Base-by-base conservation (phyloP, 1,139 yeast species). In the Pichia sp. region DNA sequence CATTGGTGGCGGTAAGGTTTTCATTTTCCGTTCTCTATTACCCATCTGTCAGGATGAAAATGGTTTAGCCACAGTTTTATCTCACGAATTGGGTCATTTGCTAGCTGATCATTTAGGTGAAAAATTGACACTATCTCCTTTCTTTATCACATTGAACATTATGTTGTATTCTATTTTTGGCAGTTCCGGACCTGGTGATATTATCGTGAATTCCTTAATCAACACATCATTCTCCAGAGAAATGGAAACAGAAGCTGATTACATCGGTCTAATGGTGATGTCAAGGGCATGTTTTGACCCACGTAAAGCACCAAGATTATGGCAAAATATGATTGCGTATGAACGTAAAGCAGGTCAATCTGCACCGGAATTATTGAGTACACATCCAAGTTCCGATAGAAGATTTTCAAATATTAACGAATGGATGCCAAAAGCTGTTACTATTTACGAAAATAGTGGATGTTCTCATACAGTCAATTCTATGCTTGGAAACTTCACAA, bases 211-310 rank as follows among this genome's bases (percentile, higher is more conserved):
- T 28, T 76, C 90, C 0, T 65, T 83, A 27, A 65, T 91, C 40
- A 77, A 80, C 54, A 77, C 85, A 77, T 97, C 97, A 0, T 87
- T 95, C 0, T 85, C 95, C 1, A 73, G 99, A 58, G 89, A 81
- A 55, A 88, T 88, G 96, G 99, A 93, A 66, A 78, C 90, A 0
- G 99, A 93, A 64, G 99, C 99, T 0, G 99, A 93, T 63, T 83
- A 83, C 58, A 91, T 93, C 35, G 99, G 99, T 0, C 72, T 94
- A 53, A 86, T 89, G 79, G 73, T 91, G 56, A 86, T 93, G 96
- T 81, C 96, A 2, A 72, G 81, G 52, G 96, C 96, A 38, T 94
- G 99, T 63, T 93, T 75, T 65, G 69, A 90, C 55, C 89, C 96
- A 4, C 67, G 68, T 12, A 86, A 83, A 57, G 85, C 96, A 0